A percentile compares a stretch with the other conserved stretches of the same genome.
Conservation (phyloP, 2,329 filamentous ascomycete genomes). For the Boeremia exigua region DNA sequence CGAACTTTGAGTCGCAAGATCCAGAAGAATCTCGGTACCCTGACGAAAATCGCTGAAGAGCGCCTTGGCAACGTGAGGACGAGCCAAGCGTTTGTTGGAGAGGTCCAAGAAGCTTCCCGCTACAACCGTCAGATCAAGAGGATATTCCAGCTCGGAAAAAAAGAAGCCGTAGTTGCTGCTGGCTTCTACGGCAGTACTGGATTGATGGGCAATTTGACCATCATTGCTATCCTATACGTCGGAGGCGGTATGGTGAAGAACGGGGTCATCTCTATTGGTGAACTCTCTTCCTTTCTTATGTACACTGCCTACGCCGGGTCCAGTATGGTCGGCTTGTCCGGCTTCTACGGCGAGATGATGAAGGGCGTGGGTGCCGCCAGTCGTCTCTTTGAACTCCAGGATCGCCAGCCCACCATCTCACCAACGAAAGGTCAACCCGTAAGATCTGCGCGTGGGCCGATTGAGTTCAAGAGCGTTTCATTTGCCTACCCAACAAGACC, state of each 20-base stretch:
- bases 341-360: constrained; percentile 98
- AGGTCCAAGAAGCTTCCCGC: constrained; percentile 84
- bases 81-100: constrained; percentile 93
- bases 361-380: constrained; percentile 98
- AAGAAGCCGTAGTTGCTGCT: constrained; percentile 85
- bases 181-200: constrained; percentile 88
- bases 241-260: constrained; percentile 89
- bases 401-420: constrained; percentile 84
- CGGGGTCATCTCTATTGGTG: constrained; percentile 86
- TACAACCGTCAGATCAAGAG: constrained; percentile 93
- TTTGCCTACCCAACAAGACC: constrained; percentile 96
- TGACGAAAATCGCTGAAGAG: constrained; percentile 98
- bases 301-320: constrained; percentile 88
- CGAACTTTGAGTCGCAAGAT: constrained; percentile 90
- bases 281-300: constrained; percentile 97
- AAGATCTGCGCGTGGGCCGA: constrained; percentile 82
- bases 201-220: constrained; percentile 95
- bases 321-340: constrained; percentile 90
- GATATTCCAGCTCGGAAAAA: constrained; percentile 88
- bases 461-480: constrained; percentile 82
- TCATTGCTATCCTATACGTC: constrained; percentile 86
- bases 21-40: constrained; percentile 87
- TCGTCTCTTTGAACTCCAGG: constrained; percentile 92
- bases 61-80: constrained; percentile 96
- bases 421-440: constrained; percentile 83